Evolutionary conservation across 2,329 filamentous ascomycete genomes (phyloP).

Genomic region (Diaporthe velutina): DNA sequence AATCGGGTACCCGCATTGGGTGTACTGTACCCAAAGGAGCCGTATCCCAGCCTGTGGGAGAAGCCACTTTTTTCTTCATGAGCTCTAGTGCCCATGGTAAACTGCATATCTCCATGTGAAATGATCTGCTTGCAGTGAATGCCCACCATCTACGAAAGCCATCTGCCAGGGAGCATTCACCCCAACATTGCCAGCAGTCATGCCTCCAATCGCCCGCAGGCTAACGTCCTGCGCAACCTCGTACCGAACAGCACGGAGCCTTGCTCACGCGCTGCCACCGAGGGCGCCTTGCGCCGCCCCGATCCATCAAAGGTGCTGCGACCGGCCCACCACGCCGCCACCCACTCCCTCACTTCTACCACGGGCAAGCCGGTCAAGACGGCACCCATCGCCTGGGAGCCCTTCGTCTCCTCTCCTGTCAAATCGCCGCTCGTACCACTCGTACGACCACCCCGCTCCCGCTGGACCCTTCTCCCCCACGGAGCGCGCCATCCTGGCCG

Average conservation of each 20-base stretch:
- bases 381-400: constrained; percentile 33
- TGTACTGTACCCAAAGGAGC: not conserved
- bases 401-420: not conserved
- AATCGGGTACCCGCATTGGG: not conserved
- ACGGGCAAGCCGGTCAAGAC: constrained; percentile 15
- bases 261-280: not conserved
- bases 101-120: not conserved
- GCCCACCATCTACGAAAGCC: not conserved
- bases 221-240: constrained; percentile 20
- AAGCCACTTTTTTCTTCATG: constrained; percentile 8
- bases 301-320: constrained; percentile 1
- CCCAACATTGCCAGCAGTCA: not conserved
- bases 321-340: not conserved
- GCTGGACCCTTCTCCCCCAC: constrained; percentile 73
- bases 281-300: not conserved
- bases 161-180: too few species aligned
- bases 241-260: constrained; percentile 16
- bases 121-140: constrained; percentile 3
- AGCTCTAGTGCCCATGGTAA: not conserved
- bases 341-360: not conserved
- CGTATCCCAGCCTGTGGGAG: not conserved
- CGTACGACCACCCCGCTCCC: constrained; percentile 74
- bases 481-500: constrained; percentile 83
- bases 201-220: constrained; percentile 28
- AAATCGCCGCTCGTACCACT: constrained; percentile 72